Percentiles rank a stretch among this genome's conserved stretches.
These are phyloP conservation scores for Trichophyton schoenleinii DNA, from an alignment of 2,329 filamentous ascomycete species.

Conservation along the genomic window DNA sequence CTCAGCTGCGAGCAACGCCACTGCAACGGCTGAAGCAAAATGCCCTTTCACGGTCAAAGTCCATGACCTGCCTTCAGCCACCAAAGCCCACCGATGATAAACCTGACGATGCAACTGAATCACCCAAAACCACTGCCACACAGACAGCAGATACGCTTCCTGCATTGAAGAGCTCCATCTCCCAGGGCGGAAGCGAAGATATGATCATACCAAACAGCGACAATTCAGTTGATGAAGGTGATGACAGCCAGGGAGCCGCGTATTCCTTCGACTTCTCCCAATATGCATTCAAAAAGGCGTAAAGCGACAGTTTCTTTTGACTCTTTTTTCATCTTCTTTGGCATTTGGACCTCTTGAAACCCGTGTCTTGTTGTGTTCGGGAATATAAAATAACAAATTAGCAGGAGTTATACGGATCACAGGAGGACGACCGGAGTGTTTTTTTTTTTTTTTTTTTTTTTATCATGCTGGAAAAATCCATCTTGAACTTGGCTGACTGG, in stretches of 20 bases:
- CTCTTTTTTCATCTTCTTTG: background rate
- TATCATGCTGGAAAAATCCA: background rate
- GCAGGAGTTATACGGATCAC: background rate
- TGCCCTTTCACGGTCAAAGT: constrained; percentile 29
- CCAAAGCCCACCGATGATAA: background rate
- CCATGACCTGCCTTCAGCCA: constrained; percentile 19
- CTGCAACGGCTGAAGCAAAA: constrained; percentile 31
- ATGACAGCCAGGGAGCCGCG: constrained; percentile 5
- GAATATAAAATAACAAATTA: background rate
- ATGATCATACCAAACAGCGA: constrained; percentile 40
- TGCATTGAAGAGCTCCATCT: background rate
- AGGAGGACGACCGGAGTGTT: background rate
- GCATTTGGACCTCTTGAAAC: background rate
- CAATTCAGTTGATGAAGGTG: constrained; percentile 22
- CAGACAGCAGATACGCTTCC: background rate
- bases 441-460: background rate
- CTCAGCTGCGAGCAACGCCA: constrained; percentile 23
- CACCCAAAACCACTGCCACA: background rate
- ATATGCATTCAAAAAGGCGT: constrained; percentile 8
- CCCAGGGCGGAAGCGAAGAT: constrained; percentile 39
- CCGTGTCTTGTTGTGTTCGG: background rate
- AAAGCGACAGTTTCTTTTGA: background rate
- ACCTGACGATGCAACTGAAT: background rate
- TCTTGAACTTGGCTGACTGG: too few species aligned
- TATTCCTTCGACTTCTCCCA: constrained; percentile 9